These are phyloP conservation scores for Xylaria sp. DNA, from an alignment of 2,329 filamentous ascomycete genomes.

Conservation along the genomic window DNA sequence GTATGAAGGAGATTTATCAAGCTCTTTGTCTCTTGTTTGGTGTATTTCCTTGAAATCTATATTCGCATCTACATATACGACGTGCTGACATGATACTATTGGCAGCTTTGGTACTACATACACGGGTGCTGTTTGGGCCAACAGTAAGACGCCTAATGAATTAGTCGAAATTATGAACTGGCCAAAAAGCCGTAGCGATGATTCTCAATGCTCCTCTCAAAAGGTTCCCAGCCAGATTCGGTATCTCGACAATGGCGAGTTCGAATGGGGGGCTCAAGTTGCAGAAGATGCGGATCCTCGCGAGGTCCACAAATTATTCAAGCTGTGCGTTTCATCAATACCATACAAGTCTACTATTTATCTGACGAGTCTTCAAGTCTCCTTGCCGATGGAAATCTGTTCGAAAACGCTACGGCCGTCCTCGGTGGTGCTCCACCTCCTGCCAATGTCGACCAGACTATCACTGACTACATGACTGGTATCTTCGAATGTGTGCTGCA, in stretches of 20 bases:
- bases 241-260: conserved; percentile 51
- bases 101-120: conserved; percentile 63
- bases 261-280: conserved; percentile 63
- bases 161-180: conserved; percentile 57
- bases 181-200: conserved; percentile 54
- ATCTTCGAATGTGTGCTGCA: conserved; percentile 59
- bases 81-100: neutral
- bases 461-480: conserved; percentile 60
- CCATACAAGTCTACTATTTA: neutral
- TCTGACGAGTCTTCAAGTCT: conserved; percentile 22
- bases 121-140: conserved; percentile 64
- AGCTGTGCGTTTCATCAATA: conserved; percentile 18
- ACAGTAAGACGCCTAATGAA: conserved; percentile 55
- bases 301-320: conserved; percentile 27
- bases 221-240: conserved; percentile 61
- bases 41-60: neutral
- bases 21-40: neutral
- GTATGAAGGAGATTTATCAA: conserved; percentile 1
- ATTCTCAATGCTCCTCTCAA: too few species aligned
- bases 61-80: neutral
- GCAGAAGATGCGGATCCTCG: conserved; percentile 49
- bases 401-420: conserved; percentile 5
- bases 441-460: conserved; percentile 53
- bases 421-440: conserved; percentile 38
- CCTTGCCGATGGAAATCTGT: conserved; percentile 25